Evolutionary conservation across 805 yeast genomes (phyloP), one percentile per base, ranked within the genome.

Genomic region (Torulaspora maleeae): DNA sequence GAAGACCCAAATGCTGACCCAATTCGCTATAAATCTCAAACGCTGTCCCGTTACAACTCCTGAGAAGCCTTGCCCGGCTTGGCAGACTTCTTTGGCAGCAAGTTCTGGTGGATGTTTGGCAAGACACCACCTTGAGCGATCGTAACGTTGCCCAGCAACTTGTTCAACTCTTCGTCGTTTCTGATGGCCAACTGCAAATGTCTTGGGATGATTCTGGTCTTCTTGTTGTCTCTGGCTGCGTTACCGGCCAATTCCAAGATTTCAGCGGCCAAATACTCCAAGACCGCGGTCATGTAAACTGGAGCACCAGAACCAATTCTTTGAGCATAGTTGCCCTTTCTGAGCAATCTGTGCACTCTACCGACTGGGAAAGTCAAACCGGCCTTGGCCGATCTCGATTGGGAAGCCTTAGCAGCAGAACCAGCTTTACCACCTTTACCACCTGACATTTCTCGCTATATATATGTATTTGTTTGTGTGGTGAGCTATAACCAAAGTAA

Each of bases 231-330:
- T 79, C 96, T 86, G 52, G 98, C 97, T 61, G 97, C 98, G 76
- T 88, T 88, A 79, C 97, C 97, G 54, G 97, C 97, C 73, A 88
- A 83, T 78, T 91, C 98, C 66, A 91, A 82, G 59, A 91, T 88
- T 82, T 91, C 98, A 60, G 97, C 97, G 69, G 96, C 90, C 70
- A 91, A 80, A 72, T 91, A 91, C 76, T 91, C 98, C 64, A 91
- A 79, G 48, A 91, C 97, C 46, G 98, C 95, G 60, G 98, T 90
- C 69, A 91, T 79, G 77, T 90, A 91, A 55, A 91, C 91, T 76
- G 98, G 97, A 65, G 98, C 97, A 82, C 96, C 96, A 59, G 97
- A 89, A 81, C 98, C 97, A 63, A 91, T 84, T 78, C 98, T 84
- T 77, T 90, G 95, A 67, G 97, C 95, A 78, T 91, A 87, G 83